Conservation (phyloP, 1,139 yeast genomes). For the Saccharomyces pastorianus region DNA sequence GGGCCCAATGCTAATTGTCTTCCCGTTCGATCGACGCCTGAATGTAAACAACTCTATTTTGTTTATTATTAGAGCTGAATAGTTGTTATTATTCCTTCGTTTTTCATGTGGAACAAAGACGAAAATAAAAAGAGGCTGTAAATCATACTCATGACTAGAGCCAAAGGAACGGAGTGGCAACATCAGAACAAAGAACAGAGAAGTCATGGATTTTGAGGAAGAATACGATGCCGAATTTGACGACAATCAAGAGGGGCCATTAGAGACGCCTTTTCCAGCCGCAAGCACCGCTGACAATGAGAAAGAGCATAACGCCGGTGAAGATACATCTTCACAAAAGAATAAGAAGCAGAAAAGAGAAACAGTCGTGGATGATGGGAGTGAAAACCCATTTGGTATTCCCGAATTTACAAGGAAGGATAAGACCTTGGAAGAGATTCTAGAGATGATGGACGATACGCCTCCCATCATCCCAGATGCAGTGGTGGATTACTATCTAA, state of each 20-base stretch:
- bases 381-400: slow-evolving; percentile 36
- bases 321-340: background rate
- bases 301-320: slow-evolving; percentile 5
- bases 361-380: slow-evolving; percentile 15
- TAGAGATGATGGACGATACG: slow-evolving; percentile 84
- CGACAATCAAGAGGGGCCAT: slow-evolving; percentile 35
- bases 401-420: slow-evolving; percentile 78
- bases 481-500: slow-evolving; percentile 88
- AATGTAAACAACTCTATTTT: background rate
- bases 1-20: too few relatives aligned
- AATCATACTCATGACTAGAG: slow-evolving; percentile 45
- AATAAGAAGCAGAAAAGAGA: slow-evolving; percentile 15
- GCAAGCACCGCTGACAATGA: slow-evolving; percentile 10
- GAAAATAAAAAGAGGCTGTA: slow-evolving; percentile 40
- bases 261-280: slow-evolving; percentile 16
- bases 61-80: background rate
- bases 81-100: background rate
- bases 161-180: slow-evolving; percentile 4
- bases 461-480: slow-evolving; percentile 97
- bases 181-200: slow-evolving; percentile 6
- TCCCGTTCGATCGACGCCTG: slow-evolving; percentile 31
- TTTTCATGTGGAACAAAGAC: slow-evolving; percentile 33
- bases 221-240: slow-evolving; percentile 36
- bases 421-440: slow-evolving; percentile 75
- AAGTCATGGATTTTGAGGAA: slow-evolving; percentile 31